Evolutionary conservation across 441 rosid genomes (phyloP).

Genomic region (Gossypium davidsonii): DNA sequence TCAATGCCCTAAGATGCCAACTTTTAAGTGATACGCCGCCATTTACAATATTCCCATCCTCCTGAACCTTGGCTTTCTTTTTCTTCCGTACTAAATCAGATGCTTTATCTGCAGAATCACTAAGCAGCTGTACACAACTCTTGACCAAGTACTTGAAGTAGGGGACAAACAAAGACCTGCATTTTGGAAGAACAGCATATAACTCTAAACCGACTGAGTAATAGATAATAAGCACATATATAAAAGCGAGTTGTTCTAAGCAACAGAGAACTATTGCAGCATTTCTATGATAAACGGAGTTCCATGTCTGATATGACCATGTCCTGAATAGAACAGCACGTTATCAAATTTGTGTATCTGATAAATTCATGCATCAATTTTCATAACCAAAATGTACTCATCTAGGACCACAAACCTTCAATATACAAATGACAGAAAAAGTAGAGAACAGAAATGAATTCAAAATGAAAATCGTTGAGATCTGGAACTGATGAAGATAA

Average conservation of each 20-base stretch:
- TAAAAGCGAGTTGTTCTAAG: neutral
- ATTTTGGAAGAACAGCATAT: constrained; percentile 18
- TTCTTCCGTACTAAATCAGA: constrained; percentile 48
- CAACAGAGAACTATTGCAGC: constrained; percentile 5
- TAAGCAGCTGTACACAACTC: constrained; percentile 58
- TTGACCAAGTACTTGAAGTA: constrained; percentile 80
- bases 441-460: neutral
- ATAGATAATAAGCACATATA: neutral
- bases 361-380: neutral
- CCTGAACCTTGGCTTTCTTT: constrained; percentile 70
- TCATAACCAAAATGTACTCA: neutral
- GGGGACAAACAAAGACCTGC: constrained; percentile 91
- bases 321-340: neutral
- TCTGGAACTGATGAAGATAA: neutral
- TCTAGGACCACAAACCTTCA: constrained; percentile 4
- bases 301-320: neutral
- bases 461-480: neutral
- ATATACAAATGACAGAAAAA: neutral
- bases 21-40: constrained; percentile 30
- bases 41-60: constrained; percentile 29
- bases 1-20: constrained; percentile 84
- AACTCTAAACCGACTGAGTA: neutral
- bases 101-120: constrained; percentile 33
- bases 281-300: neutral
- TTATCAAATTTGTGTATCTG: neutral